A percentile compares a stretch with the other conserved stretches of the same genome.
Evolutionary conservation across 192 early-diverging fungal genomes (phyloP).

Genomic region (Chytriomyces sp.): DNA sequence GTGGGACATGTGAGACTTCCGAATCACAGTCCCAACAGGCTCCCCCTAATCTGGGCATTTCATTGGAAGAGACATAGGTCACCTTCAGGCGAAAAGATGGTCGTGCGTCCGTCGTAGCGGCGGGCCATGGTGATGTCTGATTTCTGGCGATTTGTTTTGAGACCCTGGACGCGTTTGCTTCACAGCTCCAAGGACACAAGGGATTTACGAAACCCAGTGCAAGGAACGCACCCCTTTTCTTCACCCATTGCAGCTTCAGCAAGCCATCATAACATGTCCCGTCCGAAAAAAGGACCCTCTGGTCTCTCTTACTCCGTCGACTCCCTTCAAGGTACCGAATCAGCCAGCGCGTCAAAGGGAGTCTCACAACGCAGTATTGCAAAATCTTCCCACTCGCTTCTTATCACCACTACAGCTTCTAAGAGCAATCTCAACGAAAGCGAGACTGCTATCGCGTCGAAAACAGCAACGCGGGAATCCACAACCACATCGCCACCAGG

Average conservation of each 20-base stretch:
- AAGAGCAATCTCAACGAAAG: not conserved
- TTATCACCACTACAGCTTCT: too few relatives aligned
- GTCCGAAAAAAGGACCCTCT: not conserved
- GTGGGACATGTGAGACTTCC: too few relatives aligned
- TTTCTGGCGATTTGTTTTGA: not conserved
- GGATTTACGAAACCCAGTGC: too few relatives aligned
- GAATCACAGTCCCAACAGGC: too few relatives aligned
- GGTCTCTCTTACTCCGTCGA: not conserved
- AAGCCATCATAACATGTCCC: not conserved
- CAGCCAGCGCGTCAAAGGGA: not conserved
- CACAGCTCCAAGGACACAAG: too few relatives aligned
- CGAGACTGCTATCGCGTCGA: too few relatives aligned
- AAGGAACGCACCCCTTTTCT: too few relatives aligned
- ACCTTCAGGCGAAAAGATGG: conserved; percentile 99
- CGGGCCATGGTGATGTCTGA: conserved; percentile 71
- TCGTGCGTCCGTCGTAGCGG: conserved; percentile 97
- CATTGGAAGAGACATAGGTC: conserved; percentile 21
- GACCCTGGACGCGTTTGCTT: too few relatives aligned
- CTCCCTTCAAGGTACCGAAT: too few relatives aligned
- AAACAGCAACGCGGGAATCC: too few relatives aligned
- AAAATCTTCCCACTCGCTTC: not conserved
- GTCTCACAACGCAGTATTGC: not conserved
- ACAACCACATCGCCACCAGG: too few relatives aligned
- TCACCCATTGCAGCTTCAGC: too few relatives aligned
- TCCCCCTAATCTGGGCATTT: not conserved